Percentiles rank a stretch among this genome's conserved stretches.
These are phyloP conservation scores for Mytilinidion resinicola DNA, from an alignment of 495 filamentous ascomycete genomes.

Conservation along the genomic window DNA sequence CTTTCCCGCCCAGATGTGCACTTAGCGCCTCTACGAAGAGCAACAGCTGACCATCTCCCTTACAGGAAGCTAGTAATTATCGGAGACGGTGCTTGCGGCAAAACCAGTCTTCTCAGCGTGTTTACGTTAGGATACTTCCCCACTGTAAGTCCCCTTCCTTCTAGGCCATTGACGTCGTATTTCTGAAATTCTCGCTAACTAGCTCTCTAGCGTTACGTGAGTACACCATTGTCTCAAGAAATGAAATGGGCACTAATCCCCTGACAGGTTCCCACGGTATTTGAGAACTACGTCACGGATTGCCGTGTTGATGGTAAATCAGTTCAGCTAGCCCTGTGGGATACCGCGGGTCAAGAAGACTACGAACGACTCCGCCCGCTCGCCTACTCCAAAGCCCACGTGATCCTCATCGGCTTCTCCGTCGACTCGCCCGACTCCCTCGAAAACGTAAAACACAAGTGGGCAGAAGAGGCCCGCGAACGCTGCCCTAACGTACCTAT, in stretches of 20 bases:
- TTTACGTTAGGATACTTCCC: conserved; percentile 98
- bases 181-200: conserved; percentile 9
- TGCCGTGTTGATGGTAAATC: conserved; percentile 45
- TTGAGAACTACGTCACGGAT: conserved; percentile 45
- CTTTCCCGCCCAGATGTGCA: too few relatives aligned
- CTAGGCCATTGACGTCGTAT: not conserved
- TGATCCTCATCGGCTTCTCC: conserved; percentile 93
- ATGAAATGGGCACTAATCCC: not conserved
- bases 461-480: conserved; percentile 94
- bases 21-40: not conserved
- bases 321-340: conserved; percentile 44
- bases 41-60: conserved; percentile 18
- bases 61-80: conserved; percentile 97
- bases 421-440: conserved; percentile 94
- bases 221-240: not conserved
- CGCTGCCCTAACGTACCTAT: conserved; percentile 89
- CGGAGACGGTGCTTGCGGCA: conserved; percentile 96
- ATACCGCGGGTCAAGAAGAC: conserved; percentile 46
- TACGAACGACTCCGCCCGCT: conserved; percentile 74
- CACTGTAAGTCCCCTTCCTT: conserved; percentile 59
- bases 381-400: conserved; percentile 95
- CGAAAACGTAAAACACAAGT: conserved; percentile 99
- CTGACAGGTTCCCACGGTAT: conserved; percentile 34
- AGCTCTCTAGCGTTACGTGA: conserved; percentile 27
- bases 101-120: conserved; percentile 94